Base-by-base conservation (phyloP, 1,139 yeast species). In the Lodderomyces jiufengensis region DNA sequence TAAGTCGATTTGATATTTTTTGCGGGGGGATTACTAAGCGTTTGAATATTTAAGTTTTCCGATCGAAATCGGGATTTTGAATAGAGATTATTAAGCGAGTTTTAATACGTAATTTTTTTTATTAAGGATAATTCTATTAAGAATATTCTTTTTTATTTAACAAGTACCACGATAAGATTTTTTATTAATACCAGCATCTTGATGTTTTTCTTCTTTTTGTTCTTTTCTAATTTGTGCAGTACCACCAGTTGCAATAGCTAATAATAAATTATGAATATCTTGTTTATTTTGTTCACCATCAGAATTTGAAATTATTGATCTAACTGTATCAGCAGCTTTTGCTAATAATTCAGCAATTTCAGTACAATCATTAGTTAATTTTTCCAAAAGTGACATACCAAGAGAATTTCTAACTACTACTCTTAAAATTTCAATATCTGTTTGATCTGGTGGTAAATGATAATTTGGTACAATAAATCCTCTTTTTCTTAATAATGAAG, bases 381-480 rank as follows among this genome's bases (percentile, higher is more conserved):
- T 76, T 49, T 84, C 87, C 37, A 88, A 68, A 50, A 88, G 64
- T 54, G 84, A 88, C 46, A 83, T 68, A 24, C 84, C 72, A 55
- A 88, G 63, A 33, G 83, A 79, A 48, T 75, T 76, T 51, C 95
- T 76, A 34, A 86, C 90, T 22, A 88, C 97, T 16, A 88, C 88
- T 55, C 97, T 76, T 47, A 88, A 69, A 40, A 87, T 83, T 58
- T 88, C 95, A 39, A 57, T 66, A 14, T 71, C 71, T 13, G 52
- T 52, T 43, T 66, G 74, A 41, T 55, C 52, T 21, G 84, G 80
- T 24, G 96, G 95, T 49, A 88, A 72, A 43, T 83, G 88, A 61
- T 88, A 88, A 68, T 88, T 88, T 44, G 97, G 97, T 43, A 88
- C 73, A 55, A 88, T 88, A 74, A 83, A 88, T 5, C 95, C 95